phyloP scores from a whole-genome alignment of 2,329 filamentous ascomycete species.

The Xylariales sp. region DNA sequence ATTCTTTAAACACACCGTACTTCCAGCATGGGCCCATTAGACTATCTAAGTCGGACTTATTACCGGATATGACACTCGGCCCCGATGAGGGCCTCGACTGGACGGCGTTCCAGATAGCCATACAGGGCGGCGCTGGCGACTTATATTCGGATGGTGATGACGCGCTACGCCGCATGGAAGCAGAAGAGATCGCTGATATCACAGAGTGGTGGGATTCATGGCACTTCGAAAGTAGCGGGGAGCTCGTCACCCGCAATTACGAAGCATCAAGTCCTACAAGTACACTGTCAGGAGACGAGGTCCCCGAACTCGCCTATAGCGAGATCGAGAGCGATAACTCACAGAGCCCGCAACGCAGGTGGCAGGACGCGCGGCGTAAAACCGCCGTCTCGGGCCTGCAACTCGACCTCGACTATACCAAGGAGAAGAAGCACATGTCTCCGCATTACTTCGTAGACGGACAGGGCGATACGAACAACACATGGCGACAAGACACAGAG shows the following conservation, averaged over 20 bases:
- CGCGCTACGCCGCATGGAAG: constrained; percentile 53
- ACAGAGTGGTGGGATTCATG: constrained; percentile 64
- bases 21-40: constrained; percentile 68
- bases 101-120: constrained; percentile 74
- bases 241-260: constrained; percentile 49
- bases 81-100: constrained; percentile 68
- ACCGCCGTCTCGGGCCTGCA: constrained; percentile 18
- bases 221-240: constrained; percentile 58
- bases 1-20: constrained; percentile 60
- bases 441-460: constrained; percentile 7
- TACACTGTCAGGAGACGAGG: constrained; percentile 46
- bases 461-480: not conserved
- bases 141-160: constrained; percentile 59
- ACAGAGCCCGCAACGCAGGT: constrained; percentile 44
- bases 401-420: constrained; percentile 25
- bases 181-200: constrained; percentile 62
- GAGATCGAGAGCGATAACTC: constrained; percentile 47
- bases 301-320: constrained; percentile 46
- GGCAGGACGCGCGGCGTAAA: constrained; percentile 36
- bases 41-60: constrained; percentile 59
- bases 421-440: constrained; percentile 39
- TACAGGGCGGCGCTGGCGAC: constrained; percentile 67
- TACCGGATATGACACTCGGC: constrained; percentile 52
- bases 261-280: constrained; percentile 50
- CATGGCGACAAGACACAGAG: constrained; percentile 53